Base-by-base conservation (phyloP, 192 early-diverging fungal genomes). In the Linnemannia hyalina region DNA sequence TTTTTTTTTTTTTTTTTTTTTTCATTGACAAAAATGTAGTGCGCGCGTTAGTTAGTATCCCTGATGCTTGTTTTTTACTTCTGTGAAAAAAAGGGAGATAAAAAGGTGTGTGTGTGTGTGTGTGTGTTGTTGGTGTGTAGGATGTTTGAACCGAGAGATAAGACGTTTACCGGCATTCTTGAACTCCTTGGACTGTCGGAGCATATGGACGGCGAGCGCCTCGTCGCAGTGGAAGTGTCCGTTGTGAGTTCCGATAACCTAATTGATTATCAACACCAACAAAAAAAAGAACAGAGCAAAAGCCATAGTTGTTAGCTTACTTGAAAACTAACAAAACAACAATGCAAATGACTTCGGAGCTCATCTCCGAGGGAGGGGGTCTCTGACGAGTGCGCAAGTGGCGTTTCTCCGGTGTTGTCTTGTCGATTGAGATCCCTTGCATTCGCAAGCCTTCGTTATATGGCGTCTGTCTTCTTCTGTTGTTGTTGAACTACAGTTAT, bases 161-260 rank as follows among this genome's bases (percentile, higher is more conserved):
- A 4, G 20, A 49, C 70, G 22, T 40, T 40, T 75, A 81, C 90
- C 90, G 79, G 94, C 92, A 41, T 91, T 91, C 76, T 89, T 90
- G 87, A 94, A 97, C 76, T 89, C 77, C 44, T 88, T 77, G 52
- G 93, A 90, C 42, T 91, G 91, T 75, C 89, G 90, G 46, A 99
- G 92, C 95, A 99, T 95, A 82, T 91, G 95, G 74, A 97, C 95
- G 13, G 98, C 98, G 55, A 99, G 92, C 6, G 96, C 95, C 87
- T 99, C 98, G 81, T 99, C 98, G 92, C 95, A 94, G 88, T 94
- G 94, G 78, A 95, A 96, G 79, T 95, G 93, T 70, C 96, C 96
- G 81, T 93, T 96, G 90, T 97, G 96, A 38, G 96, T 97, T 83
- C 94, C 95, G 75, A 97, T 95, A 68, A 90, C 77, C 90, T 94